Percentiles rank a stretch among this genome's conserved stretches.
phyloP scores from a whole-genome alignment of 345 rosid genomes.

The Boechera retrofracta region DNA sequence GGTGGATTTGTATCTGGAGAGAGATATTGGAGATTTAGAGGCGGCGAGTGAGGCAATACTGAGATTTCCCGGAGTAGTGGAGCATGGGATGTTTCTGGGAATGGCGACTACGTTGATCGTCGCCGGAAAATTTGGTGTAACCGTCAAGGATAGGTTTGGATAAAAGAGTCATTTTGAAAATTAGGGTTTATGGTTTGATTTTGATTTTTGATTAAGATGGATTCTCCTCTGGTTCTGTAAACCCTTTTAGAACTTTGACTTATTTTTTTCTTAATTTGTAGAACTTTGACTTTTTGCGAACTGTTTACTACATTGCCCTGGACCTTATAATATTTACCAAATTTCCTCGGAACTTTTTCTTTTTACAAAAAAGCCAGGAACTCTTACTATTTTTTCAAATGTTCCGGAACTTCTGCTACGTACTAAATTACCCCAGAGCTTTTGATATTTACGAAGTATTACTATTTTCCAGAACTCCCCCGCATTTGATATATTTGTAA shows the following conservation, averaged over 20 bases:
- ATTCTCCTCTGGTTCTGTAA: slow-evolving; percentile 20
- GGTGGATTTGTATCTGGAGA: slow-evolving; percentile 79
- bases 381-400: background rate
- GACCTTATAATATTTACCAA: background rate
- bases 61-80: slow-evolving; percentile 85
- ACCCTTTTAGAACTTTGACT: slow-evolving; percentile 13
- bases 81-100: slow-evolving; percentile 91
- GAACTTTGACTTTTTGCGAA: background rate
- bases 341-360: background rate
- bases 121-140: slow-evolving; percentile 78
- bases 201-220: slow-evolving; percentile 2
- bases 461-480: background rate
- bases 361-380: background rate
- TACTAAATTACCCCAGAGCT: background rate
- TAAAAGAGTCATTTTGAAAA: slow-evolving; percentile 31
- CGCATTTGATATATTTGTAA: background rate
- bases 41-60: slow-evolving; percentile 71
- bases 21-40: slow-evolving; percentile 77
- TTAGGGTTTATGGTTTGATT: slow-evolving; percentile 39
- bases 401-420: background rate
- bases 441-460: background rate
- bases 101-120: slow-evolving; percentile 93
- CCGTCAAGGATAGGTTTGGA: slow-evolving; percentile 57
- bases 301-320: background rate
- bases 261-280: background rate